Conservation (phyloP, 257 asterid species). For the Solanum okadae region DNA sequence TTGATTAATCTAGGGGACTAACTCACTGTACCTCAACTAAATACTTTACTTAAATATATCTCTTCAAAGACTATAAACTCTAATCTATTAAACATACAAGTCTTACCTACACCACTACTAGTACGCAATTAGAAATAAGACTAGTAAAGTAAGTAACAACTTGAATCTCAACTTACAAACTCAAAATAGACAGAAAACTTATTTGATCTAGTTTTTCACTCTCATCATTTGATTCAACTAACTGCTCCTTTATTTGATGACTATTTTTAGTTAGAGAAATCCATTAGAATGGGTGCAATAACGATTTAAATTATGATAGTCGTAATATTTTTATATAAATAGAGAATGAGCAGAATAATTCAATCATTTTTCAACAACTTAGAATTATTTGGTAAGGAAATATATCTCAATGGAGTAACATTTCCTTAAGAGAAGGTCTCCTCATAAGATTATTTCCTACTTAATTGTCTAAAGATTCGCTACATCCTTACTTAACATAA, state of each 20-base stretch:
- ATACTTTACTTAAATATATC: background rate
- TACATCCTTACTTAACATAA: background rate
- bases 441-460: background rate
- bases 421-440: background rate
- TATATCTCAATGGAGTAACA: background rate
- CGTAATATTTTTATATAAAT: background rate
- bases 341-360: background rate
- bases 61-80: background rate
- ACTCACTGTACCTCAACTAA: background rate
- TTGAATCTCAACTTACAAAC: background rate
- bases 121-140: background rate
- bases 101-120: background rate
- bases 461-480: background rate
- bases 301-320: background rate
- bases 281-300: background rate
- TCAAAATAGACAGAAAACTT: background rate
- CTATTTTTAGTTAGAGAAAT: background rate
- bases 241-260: background rate
- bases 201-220: background rate
- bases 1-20: background rate
- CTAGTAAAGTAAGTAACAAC: background rate
- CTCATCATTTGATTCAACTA: background rate
- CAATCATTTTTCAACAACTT: background rate
- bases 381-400: background rate
- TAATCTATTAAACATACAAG: background rate